Evolutionary conservation across 2,329 filamentous ascomycete genomes (phyloP).

Genomic region (Eurotiales sp.): DNA sequence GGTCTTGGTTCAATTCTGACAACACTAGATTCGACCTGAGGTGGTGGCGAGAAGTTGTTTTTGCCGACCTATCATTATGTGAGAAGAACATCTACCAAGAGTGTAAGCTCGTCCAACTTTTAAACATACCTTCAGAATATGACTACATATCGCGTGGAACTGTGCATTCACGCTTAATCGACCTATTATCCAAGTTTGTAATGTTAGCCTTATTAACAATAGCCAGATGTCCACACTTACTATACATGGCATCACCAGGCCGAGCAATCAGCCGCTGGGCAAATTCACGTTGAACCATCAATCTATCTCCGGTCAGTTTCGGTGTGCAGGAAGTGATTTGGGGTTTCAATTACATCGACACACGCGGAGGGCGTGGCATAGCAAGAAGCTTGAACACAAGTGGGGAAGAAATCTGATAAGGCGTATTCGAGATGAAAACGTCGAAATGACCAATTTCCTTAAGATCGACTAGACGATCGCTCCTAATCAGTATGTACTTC

Average conservation of each 20-base stretch:
- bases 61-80: constrained; percentile 75
- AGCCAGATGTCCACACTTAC: too few species aligned
- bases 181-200: constrained; percentile 6
- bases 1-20: constrained; percentile 85
- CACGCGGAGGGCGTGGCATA: constrained; percentile 74
- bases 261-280: constrained; percentile 84
- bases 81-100: too few species aligned
- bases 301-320: constrained; percentile 73
- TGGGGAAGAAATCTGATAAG: constrained; percentile 81
- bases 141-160: constrained; percentile 72
- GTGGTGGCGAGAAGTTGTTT: constrained; percentile 95
- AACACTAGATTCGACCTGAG: constrained; percentile 85
- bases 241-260: constrained; percentile 85
- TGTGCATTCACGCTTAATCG: constrained; percentile 90
- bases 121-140: constrained; percentile 44
- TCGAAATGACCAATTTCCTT: constrained; percentile 53
- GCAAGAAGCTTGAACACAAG: constrained; percentile 87
- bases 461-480: constrained; percentile 8
- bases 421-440: constrained; percentile 77
- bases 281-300: constrained; percentile 97
- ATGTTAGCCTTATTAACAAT: too few species aligned
- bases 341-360: constrained; percentile 36
- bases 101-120: too few species aligned
- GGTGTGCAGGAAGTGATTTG: constrained; percentile 67
- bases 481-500: background rate